These are phyloP conservation scores for Trichoderma endophyticum DNA, from an alignment of 2,329 filamentous ascomycete genomes.

Conservation along the genomic window DNA sequence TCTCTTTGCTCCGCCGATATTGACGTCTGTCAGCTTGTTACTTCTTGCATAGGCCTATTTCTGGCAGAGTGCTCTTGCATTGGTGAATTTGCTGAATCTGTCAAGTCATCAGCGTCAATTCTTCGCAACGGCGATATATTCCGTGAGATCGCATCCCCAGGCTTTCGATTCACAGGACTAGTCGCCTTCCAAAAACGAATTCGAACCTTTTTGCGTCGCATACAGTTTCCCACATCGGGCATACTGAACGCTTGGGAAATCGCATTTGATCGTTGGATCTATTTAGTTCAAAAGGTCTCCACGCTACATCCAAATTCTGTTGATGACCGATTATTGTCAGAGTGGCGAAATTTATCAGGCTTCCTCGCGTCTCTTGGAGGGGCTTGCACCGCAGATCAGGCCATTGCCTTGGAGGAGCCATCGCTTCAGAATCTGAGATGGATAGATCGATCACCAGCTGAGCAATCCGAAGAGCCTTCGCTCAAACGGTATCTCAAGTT, in stretches of 20 bases:
- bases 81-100: conserved; percentile 47
- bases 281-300: conserved; percentile 61
- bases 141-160: conserved; percentile 58
- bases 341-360: conserved; percentile 68
- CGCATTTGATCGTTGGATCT: conserved; percentile 63
- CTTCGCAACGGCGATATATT: conserved; percentile 61
- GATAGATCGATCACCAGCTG: conserved; percentile 60
- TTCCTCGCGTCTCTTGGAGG: conserved; percentile 66
- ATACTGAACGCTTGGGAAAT: conserved; percentile 66
- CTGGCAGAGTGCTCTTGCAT: conserved; percentile 60
- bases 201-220: conserved; percentile 55
- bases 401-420: conserved; percentile 55
- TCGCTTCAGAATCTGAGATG: conserved; percentile 56
- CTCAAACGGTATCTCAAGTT: conserved; percentile 59
- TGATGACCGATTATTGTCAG: conserved; percentile 55
- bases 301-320: conserved; percentile 48
- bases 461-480: conserved; percentile 59
- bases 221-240: conserved; percentile 62
- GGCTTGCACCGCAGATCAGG: conserved; percentile 60
- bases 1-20: conserved; percentile 64
- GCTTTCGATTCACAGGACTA: conserved; percentile 64
- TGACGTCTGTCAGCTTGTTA: conserved; percentile 62
- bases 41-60: conserved; percentile 58
- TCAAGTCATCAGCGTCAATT: conserved; percentile 50
- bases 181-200: conserved; percentile 68